A percentile compares a stretch with the other conserved stretches of the same genome.
These are phyloP conservation scores for Fusarium xyrophilum DNA, from an alignment of 2,329 filamentous ascomycete genomes.

Conservation along the genomic window DNA sequence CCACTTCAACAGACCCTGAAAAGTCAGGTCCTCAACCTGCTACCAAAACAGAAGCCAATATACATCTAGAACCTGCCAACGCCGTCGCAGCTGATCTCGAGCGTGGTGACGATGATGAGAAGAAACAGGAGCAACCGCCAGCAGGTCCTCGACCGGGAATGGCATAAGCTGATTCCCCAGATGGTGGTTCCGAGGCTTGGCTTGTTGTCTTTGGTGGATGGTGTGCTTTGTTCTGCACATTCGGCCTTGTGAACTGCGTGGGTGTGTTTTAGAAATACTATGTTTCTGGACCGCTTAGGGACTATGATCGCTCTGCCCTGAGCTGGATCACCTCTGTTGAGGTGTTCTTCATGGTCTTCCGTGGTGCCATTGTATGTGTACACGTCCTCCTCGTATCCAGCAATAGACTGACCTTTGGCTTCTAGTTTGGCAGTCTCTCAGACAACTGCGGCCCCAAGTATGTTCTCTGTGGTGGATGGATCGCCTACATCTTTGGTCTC, in stretches of 20 bases:
- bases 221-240: constrained; percentile 54
- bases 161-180: constrained; percentile 62
- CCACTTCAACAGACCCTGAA: constrained; percentile 10
- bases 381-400: constrained; percentile 16
- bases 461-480: constrained; percentile 60
- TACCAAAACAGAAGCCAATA: constrained; percentile 22
- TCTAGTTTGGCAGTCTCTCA: constrained; percentile 63
- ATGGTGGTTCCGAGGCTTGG: constrained; percentile 66
- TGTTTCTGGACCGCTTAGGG: constrained; percentile 53
- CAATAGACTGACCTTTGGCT: not conserved
- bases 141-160: constrained; percentile 44
- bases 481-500: constrained; percentile 67
- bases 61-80: constrained; percentile 41
- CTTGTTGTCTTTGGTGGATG: constrained; percentile 59
- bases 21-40: constrained; percentile 19
- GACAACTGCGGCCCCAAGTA: constrained; percentile 69
- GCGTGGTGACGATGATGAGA: constrained; percentile 16
- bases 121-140: constrained; percentile 23
- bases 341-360: constrained; percentile 56
- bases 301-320: constrained; percentile 59
- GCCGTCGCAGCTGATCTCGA: constrained; percentile 43
- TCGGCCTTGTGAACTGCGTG: constrained; percentile 53
- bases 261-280: constrained; percentile 69
- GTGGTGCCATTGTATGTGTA: constrained; percentile 55
- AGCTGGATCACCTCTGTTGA: constrained; percentile 67